Percentiles rank a stretch among this genome's conserved stretches.
Conservation (phyloP, 2,329 filamentous ascomycete genomes). For the Ciborinia camelliae region DNA sequence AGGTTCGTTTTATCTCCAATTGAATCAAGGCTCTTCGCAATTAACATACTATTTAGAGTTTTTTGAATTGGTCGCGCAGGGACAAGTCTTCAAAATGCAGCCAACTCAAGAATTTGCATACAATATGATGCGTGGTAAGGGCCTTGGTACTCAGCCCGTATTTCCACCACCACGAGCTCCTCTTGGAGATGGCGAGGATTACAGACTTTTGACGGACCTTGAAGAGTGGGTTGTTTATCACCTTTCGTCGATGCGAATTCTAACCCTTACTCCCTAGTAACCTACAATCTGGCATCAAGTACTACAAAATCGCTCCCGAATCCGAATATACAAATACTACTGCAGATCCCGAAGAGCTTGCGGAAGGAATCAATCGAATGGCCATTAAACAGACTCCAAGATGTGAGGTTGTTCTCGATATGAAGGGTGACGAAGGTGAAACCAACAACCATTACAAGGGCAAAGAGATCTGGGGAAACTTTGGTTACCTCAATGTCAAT, state of each 20-base stretch:
- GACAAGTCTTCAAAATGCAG: neutral
- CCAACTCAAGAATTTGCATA: slow-evolving; percentile 14
- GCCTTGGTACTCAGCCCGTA: slow-evolving; percentile 7
- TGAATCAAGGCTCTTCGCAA: neutral
- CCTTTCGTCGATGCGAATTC: neutral
- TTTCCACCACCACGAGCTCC: slow-evolving; percentile 5
- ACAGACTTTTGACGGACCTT: neutral
- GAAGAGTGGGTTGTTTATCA: neutral
- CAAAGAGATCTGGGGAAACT: slow-evolving; percentile 28
- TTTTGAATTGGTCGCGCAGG: slow-evolving; percentile 5
- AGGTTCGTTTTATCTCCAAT: neutral
- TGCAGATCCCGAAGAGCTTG: neutral
- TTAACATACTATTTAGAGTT: slow-evolving; percentile 6
- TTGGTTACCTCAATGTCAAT: slow-evolving; percentile 32
- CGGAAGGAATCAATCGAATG: neutral
- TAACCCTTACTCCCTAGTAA: neutral
- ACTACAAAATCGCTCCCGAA: neutral
- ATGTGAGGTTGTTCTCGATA: slow-evolving; percentile 8
- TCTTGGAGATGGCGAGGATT: neutral
- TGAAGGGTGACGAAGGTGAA: slow-evolving; percentile 9
- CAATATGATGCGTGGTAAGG: slow-evolving; percentile 16
- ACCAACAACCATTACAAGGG: slow-evolving; percentile 28
- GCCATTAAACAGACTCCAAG: neutral
- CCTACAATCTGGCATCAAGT: slow-evolving; percentile 13
- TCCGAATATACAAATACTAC: neutral